Conservation (phyloP, 257 asterid species). For the Apocynum venetum region DNA sequence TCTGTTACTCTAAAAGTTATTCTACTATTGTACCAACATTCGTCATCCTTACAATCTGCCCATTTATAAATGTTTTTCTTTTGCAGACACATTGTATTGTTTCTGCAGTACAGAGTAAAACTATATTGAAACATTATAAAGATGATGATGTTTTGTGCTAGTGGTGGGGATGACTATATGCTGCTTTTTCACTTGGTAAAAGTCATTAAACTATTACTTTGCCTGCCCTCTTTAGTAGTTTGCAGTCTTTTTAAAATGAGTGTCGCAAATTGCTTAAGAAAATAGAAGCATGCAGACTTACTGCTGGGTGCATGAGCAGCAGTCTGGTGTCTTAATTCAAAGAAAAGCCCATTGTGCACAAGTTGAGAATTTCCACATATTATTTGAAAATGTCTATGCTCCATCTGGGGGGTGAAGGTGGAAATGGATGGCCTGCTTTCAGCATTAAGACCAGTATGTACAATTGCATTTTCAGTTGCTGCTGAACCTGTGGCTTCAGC, state of each 20-base stretch:
- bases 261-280: conserved; percentile 5
- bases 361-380: conserved; percentile 20
- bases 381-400: conserved; percentile 20
- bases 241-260: too few relatives aligned
- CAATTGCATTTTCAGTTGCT: conserved; percentile 12
- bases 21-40: not conserved
- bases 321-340: conserved; percentile 16
- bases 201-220: too few relatives aligned
- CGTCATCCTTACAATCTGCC: too few relatives aligned
- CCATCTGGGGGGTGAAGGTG: conserved; percentile 17
- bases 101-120: not conserved
- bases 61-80: not conserved
- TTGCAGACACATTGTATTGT: not conserved
- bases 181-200: too few relatives aligned
- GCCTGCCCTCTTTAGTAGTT: not conserved
- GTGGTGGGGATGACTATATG: too few relatives aligned
- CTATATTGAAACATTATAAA: not conserved
- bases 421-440: conserved; percentile 17
- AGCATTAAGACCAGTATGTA: conserved; percentile 13
- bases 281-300: conserved; percentile 14
- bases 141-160: not conserved
- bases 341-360: conserved; percentile 1
- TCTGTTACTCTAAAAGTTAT: not conserved
- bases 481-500: conserved; percentile 32
- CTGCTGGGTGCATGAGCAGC: conserved; percentile 16